Evolutionary conservation across 1,284 basidiomycete species (phyloP).

Genomic region (Cutaneotrichosporon sp.): DNA sequence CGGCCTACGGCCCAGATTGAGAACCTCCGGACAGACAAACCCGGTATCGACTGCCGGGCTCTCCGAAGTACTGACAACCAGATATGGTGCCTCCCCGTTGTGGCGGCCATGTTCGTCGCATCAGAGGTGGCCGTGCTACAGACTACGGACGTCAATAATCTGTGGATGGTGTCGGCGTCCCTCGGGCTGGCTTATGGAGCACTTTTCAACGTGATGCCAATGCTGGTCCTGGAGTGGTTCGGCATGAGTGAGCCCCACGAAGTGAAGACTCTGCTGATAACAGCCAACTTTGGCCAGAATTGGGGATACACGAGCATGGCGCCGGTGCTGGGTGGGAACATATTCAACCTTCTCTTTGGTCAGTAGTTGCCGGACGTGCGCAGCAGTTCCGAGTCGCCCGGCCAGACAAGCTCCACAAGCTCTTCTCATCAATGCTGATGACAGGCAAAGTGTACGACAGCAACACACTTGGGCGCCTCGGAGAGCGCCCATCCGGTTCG

Average conservation of each 20-base stretch:
- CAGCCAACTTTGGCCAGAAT: constrained; percentile 58
- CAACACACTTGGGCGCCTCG: constrained; percentile 52
- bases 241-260: constrained; percentile 64
- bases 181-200: constrained; percentile 72
- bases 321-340: constrained; percentile 73
- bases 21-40: no score
- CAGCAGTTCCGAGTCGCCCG: no score
- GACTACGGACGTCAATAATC: constrained; percentile 58
- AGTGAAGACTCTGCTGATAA: no score
- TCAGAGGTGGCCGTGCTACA: constrained; percentile 61
- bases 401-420: no score
- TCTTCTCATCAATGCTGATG: no score
- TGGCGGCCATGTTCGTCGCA: constrained; percentile 62
- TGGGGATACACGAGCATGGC: constrained; percentile 74
- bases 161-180: constrained; percentile 71
- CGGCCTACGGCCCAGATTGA: no score
- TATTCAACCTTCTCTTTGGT: constrained; percentile 80
- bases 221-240: constrained; percentile 79
- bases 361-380: no score
- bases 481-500: neutral
- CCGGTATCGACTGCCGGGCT: no score
- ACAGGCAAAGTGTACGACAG: constrained; percentile 60
- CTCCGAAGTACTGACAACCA: constrained; percentile 15
- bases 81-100: constrained; percentile 62
- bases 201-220: constrained; percentile 70